Base-by-base conservation (phyloP, 257 asterid genomes). In the Agastache rugosa region DNA sequence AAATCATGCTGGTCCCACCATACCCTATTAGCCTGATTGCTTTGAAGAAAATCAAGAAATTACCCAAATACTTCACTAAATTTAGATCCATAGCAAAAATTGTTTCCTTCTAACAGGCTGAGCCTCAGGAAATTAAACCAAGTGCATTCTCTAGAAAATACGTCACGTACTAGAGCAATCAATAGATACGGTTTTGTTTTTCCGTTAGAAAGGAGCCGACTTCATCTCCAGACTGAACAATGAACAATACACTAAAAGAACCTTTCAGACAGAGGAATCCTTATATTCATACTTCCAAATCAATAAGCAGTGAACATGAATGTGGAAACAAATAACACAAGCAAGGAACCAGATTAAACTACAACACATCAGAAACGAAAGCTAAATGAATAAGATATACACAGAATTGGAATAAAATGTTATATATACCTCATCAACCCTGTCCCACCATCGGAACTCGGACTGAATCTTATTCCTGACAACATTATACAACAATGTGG, bases 361-460 rank as follows among this genome's bases (percentile, higher is more conserved):
- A 39, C 15, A 10, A 39, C 67, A 67, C 25, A 60, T 25, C 53
- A 67, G 8, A 25, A 62, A 78, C n/a, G 50, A 60, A 20, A 50
- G 5, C 14, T 1, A 12, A 59, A 14, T 17, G 27, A 41, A 53
- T 12, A 61, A 67, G n/a, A 58, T 11, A n/a, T 6, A 29, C 1
- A 62, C 44, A 68, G 41, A 59, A 64, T 9, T 37, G 15, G 19
- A 69, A 2, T 70, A 34, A 58, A 45, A 62, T 11, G 41, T 12
- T 45, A 56, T 45, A 50, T 9, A 72, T 87, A 91, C 98, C 98
- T 93, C 91, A 69, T 93, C 94, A 73, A 93, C 94, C 80, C 90
- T 83, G 83, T 93, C 98, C 98, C 97, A 93, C 98, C 98, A 93
- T 11, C 87, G 96, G 78, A 93, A 93, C 85, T 91, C 98, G 3